Evolutionary conservation across 805 yeast genomes (phyloP).

Genomic region (Tetrapisispora arboricola): DNA sequence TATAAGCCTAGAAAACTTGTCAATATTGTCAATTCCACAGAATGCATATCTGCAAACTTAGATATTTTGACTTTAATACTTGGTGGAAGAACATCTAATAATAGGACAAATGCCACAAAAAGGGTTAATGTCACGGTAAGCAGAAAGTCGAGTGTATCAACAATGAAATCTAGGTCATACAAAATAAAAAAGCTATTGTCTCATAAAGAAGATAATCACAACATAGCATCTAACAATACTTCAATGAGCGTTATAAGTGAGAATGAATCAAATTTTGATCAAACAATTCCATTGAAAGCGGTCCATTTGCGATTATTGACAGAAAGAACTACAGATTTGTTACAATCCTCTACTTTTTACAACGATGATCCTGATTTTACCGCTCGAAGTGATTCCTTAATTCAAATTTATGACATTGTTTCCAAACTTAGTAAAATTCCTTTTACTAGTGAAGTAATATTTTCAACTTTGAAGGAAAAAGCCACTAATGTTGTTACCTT

Average conservation of each 20-base stretch:
- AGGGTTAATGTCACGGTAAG: constrained; percentile 4
- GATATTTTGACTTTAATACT: constrained; percentile 22
- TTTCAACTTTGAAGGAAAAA: constrained; percentile 24
- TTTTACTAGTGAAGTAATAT: constrained; percentile 60
- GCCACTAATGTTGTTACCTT: constrained; percentile 17
- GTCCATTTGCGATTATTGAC: constrained; percentile 47
- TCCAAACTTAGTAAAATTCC: constrained; percentile 32
- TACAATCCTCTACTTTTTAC: constrained; percentile 47
- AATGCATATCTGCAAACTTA: constrained; percentile 23
- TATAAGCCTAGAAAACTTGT: constrained; percentile 14
- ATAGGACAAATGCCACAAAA: neutral
- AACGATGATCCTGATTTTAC: constrained; percentile 21
- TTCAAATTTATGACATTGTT: constrained; percentile 30
- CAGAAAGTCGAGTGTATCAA: constrained; percentile 14
- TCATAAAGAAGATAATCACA: constrained; percentile 1
- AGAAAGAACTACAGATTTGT: constrained; percentile 58
- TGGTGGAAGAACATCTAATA: neutral
- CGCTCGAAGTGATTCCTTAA: constrained; percentile 21
- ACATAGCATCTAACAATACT: neutral
- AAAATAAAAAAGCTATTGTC: constrained; percentile 16
- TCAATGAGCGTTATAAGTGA: constrained; percentile 13
- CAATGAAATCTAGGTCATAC: constrained; percentile 9
- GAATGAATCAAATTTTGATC: constrained; percentile 17
- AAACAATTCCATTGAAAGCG: constrained; percentile 14
- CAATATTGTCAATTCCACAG: constrained; percentile 22